Base-by-base conservation (phyloP, 1,284 basidiomycete genomes). In the Porogramme epimiltina region DNA sequence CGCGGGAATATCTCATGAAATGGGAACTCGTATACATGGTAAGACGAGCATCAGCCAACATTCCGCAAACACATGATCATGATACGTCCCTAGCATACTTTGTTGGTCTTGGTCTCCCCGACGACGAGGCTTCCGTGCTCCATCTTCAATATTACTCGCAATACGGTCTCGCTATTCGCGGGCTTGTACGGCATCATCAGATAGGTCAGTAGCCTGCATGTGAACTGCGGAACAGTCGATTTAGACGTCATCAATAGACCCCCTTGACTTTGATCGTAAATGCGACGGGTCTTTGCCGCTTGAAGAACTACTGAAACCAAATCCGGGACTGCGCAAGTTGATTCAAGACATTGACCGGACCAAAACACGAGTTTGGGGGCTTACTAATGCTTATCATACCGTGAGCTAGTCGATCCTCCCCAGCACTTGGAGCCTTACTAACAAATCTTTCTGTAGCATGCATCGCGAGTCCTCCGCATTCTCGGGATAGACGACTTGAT, bases 91-190 rank as follows among this genome's bases (percentile, higher is more conserved):
- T 54, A 90, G 90, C 80, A 26, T 95, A 94, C 69, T 93, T 95
- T 61, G 73, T 87, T 3, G 70, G 74, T 20, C 73, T 94, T 25
- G 89, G 89, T 6, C 71, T 93, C 16, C 72, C 73, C 34, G 79
- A 87, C 20, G 80, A 85, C 24, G 85, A 88, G 56, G 92, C 93
- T 0, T 79, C 83, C 10, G 76, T 79, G 20, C 76, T 95, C 25
- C 92, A 94, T 65, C 74, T 76, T 49, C 73, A 75, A 58, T 95
- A 95, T 67, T 94, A 92, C 69, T 84, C 76, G 0, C 76, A 87
- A 57, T 93, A 93, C 57, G 91, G 92, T 11, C 83, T 95, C 23
- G 90, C 93, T n/a, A 74, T 95, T 25, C 82, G 92, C 25, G 93
- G 93, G 13, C 78, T 95, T 28, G 82, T 85, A 26, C 80, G 79